Evolutionary conservation across 768 basidiomycete species (phyloP).

Genomic region (Leccinum disarticulatum): DNA sequence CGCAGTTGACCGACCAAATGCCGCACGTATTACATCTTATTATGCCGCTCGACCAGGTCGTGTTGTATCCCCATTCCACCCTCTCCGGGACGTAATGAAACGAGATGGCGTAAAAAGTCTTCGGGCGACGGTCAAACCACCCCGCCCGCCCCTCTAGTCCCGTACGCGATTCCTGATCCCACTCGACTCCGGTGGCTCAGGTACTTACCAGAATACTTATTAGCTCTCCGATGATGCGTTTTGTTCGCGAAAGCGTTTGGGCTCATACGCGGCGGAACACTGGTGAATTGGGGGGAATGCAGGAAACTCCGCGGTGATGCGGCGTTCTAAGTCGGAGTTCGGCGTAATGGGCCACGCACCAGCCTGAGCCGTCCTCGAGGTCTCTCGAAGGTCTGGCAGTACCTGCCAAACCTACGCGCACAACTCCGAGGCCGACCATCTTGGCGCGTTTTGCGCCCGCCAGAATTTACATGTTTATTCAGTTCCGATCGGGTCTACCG

Average conservation of each 20-base stretch:
- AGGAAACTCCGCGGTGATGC: background rate
- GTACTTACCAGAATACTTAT: background rate
- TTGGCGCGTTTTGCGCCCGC: background rate
- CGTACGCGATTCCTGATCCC: background rate
- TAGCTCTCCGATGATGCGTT: background rate
- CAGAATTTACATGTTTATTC: background rate
- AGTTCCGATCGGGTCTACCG: background rate
- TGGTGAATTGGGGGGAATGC: background rate
- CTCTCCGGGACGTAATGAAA: conserved; percentile 16
- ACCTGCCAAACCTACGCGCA: background rate
- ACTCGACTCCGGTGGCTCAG: background rate
- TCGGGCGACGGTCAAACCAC: background rate
- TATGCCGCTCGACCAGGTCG: conserved; percentile 1
- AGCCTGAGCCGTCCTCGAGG: background rate
- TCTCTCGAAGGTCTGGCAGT: background rate
- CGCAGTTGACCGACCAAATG: conserved; percentile 2
- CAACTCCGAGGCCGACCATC: conserved; percentile 6
- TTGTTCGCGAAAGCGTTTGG: background rate
- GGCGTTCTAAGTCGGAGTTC: background rate
- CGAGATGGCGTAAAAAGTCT: background rate
- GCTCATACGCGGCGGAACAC: background rate
- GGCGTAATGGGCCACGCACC: background rate
- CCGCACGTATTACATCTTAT: conserved; percentile 13
- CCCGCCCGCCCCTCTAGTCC: conserved; percentile 6
- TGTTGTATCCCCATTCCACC: background rate